A percentile compares a stretch with the other conserved stretches of the same genome.
phyloP scores from a whole-genome alignment of 345 rosid species.

The Firmiana major region DNA sequence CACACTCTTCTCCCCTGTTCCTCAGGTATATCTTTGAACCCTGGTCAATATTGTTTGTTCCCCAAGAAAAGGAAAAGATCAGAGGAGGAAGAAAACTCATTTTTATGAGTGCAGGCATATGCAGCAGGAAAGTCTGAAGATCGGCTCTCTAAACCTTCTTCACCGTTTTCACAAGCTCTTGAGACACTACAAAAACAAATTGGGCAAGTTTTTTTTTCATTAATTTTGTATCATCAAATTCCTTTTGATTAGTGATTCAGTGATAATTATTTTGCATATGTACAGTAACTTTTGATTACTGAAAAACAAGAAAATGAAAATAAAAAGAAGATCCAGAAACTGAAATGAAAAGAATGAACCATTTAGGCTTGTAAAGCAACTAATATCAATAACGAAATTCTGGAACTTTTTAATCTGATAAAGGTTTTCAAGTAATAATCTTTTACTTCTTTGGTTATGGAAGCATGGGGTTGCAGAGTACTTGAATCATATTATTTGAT shows the following conservation, averaged over 20 bases:
- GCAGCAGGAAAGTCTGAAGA: slow-evolving; percentile 17
- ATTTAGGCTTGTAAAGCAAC: slow-evolving; percentile 23
- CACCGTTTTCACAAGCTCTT: slow-evolving; percentile 19
- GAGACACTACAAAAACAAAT: neutral
- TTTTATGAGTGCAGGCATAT: slow-evolving; percentile 22
- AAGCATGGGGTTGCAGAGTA: neutral
- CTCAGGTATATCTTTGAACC: slow-evolving; percentile 26
- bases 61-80: neutral
- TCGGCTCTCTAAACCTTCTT: slow-evolving; percentile 24
- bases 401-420: neutral
- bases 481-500: neutral
- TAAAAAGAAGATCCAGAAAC: neutral
- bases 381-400: slow-evolving; percentile 32
- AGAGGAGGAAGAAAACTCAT: neutral
- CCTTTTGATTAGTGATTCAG: neutral
- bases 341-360: neutral
- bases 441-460: neutral
- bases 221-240: neutral
- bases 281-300: slow-evolving; percentile 10
- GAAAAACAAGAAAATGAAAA: slow-evolving; percentile 26
- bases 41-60: neutral
- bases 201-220: neutral
- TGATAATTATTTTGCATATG: neutral
- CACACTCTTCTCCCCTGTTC: slow-evolving; percentile 10
- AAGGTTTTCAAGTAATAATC: neutral